Evolutionary conservation across 164 flowering plant species (phyloP).

Genomic region (Tinospora cordifolia): DNA sequence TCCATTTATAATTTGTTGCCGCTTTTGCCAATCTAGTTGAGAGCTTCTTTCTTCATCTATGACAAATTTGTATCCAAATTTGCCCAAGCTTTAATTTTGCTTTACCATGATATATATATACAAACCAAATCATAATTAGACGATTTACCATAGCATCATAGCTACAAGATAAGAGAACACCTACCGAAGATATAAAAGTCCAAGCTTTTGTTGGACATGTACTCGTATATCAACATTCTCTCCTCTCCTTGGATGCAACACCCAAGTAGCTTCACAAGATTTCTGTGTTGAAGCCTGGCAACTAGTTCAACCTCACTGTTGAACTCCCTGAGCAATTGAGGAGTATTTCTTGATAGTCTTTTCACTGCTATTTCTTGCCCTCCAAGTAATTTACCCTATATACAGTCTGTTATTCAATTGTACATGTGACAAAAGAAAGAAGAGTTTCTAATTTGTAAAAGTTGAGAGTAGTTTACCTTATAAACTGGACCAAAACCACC

Average conservation of each 20-base stretch:
- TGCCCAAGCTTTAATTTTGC: not conserved
- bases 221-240: slow-evolving; percentile 59
- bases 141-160: no score
- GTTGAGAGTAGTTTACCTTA: slow-evolving; percentile 31
- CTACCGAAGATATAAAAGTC: slow-evolving; percentile 49
- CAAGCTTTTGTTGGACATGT: slow-evolving; percentile 51
- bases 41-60: slow-evolving; percentile 17
- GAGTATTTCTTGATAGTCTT: slow-evolving; percentile 48
- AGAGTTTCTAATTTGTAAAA: not conserved
- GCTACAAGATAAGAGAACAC: slow-evolving; percentile 10
- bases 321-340: slow-evolving; percentile 61
- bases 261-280: slow-evolving; percentile 59
- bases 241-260: slow-evolving; percentile 55
- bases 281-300: slow-evolving; percentile 64
- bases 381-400: not conserved
- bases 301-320: slow-evolving; percentile 56
- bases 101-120: not conserved
- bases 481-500: slow-evolving; percentile 75
- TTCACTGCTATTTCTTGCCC: slow-evolving; percentile 43
- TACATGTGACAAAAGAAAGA: not conserved
- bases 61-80: not conserved
- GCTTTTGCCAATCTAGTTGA: slow-evolving; percentile 28
- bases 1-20: slow-evolving; percentile 28
- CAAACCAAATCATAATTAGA: not conserved
- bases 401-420: no score